phyloP scores from a whole-genome alignment of 2,329 filamentous ascomycete species.

The Pseudodiploospora longispora region DNA sequence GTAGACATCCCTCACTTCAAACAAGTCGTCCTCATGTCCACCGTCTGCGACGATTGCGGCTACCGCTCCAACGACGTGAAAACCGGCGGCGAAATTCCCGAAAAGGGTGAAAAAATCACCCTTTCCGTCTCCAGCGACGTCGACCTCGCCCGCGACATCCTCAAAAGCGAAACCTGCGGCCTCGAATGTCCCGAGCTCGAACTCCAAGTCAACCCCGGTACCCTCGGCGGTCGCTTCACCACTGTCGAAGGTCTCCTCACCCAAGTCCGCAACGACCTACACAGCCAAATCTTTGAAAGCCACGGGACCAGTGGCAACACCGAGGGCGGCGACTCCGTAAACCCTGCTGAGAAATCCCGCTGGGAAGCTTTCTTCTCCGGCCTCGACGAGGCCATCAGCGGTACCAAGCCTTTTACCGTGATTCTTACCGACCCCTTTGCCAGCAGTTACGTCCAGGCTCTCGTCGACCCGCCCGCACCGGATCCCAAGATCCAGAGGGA shows the following conservation, averaged over 20 bases:
- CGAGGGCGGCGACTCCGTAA: constrained; percentile 71
- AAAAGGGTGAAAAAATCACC: constrained; percentile 75
- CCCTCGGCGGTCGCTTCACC: constrained; percentile 90
- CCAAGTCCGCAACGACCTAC: constrained; percentile 84
- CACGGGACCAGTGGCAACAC: constrained; percentile 55
- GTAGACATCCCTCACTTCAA: constrained; percentile 98
- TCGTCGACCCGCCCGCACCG: constrained; percentile 59
- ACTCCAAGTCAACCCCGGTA: constrained; percentile 84
- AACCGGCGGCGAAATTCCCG: constrained; percentile 87
- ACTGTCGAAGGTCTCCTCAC: constrained; percentile 91
- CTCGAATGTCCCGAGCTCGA: constrained; percentile 81
- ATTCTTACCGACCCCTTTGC: constrained; percentile 83
- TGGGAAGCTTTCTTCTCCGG: constrained; percentile 78
- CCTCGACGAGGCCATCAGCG: constrained; percentile 70
- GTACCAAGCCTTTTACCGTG: constrained; percentile 72
- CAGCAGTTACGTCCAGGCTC: constrained; percentile 87
- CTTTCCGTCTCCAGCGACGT: constrained; percentile 59
- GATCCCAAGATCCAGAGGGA: constrained; percentile 77
- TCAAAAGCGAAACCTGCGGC: constrained; percentile 90
- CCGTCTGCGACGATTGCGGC: constrained; percentile 82
- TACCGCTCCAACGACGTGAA: constrained; percentile 97
- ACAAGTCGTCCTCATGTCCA: constrained; percentile 93
- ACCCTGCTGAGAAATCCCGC: constrained; percentile 51
- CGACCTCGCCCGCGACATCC: constrained; percentile 84
- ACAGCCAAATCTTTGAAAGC: constrained; percentile 76